Evolutionary conservation across 768 basidiomycete species (phyloP).

Genomic region (Erythrobasidium yunnanense): DNA sequence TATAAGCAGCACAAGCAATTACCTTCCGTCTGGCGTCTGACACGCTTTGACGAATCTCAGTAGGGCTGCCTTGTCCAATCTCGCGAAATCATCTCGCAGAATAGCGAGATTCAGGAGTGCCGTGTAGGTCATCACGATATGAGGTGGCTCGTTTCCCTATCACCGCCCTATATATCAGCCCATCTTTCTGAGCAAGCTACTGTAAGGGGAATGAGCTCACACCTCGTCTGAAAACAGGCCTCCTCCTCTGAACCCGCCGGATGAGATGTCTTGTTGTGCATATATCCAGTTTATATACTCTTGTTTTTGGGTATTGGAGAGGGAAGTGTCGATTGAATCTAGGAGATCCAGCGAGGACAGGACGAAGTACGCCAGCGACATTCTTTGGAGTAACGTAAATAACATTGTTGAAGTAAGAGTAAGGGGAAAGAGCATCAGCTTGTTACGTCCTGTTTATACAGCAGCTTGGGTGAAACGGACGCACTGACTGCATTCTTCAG

Average conservation of each 20-base stretch:
- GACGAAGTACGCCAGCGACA: conserved; percentile 81
- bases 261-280: conserved; percentile 57
- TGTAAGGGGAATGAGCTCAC: conserved; percentile 28
- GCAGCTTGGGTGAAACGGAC: no score
- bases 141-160: conserved; percentile 50
- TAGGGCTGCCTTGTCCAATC: conserved; percentile 61
- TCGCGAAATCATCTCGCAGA: conserved; percentile 69
- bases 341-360: conserved; percentile 72
- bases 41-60: conserved; percentile 57
- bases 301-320: conserved; percentile 49
- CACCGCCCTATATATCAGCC: no score
- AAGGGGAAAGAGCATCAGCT: not conserved
- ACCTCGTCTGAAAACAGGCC: conserved; percentile 15
- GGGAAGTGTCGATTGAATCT: conserved; percentile 45
- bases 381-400: no score
- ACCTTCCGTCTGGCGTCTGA: conserved; percentile 78
- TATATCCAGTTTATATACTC: conserved; percentile 77
- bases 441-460: not conserved
- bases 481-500: conserved; percentile 64
- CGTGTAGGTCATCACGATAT: conserved; percentile 89
- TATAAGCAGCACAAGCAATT: no score
- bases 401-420: not conserved
- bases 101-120: conserved; percentile 72
- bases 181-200: not conserved
- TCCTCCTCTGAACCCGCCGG: conserved; percentile 33